Evolutionary conservation across 1,284 basidiomycete genomes (phyloP), one percentile per base, ranked within the genome.

Genomic region (Golubevia sp.): DNA sequence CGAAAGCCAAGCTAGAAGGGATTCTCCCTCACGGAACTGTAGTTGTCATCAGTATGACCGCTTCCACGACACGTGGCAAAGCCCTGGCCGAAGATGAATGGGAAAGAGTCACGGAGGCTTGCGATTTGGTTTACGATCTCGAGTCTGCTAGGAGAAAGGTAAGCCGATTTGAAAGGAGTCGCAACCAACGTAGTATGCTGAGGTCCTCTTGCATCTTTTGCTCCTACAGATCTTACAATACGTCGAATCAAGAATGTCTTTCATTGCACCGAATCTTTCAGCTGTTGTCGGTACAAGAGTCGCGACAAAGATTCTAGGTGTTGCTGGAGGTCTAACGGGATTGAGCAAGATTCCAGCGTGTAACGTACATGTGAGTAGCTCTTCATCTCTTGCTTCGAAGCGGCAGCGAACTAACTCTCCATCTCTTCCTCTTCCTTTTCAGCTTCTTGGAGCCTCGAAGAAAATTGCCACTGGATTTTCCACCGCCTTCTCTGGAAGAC

Each of bases 151-250:
- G 94, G 56, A 92, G 92, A 86, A 91, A 89, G 87, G 92, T 91
- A 59, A 55, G 84, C 59, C n/a, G n/a, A n/a, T n/a, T n/a, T n/a
- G n/a, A n/a, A n/a, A n/a, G n/a, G 48, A 18, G 18, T 18, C 18
- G 18, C 48, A 49, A 49, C 18, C 20, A 18, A 49, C 20, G 48
- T 23, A 18, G 18, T 18, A 18, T 18, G 20, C 18, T 23, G 48
- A 18, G 18, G 20, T n/a, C n/a, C n/a, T n/a, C n/a, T n/a, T n/a
- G n/a, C n/a, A n/a, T n/a, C n/a, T n/a, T n/a, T n/a, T n/a, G n/a
- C n/a, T n/a, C n/a, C n/a, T n/a, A n/a, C n/a, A 93, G 89, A 99
- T 99, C 74, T 94, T 99, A 86, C 90, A 92, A 86, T 99, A 98
- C 87, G 97, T 99, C 84, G 96, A 97, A 87, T 97, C 94, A 79